A percentile compares a stretch with the other conserved stretches of the same genome.
Evolutionary conservation across 768 basidiomycete genomes (phyloP).

Genomic region (Macrolepiota dolichaula): DNA sequence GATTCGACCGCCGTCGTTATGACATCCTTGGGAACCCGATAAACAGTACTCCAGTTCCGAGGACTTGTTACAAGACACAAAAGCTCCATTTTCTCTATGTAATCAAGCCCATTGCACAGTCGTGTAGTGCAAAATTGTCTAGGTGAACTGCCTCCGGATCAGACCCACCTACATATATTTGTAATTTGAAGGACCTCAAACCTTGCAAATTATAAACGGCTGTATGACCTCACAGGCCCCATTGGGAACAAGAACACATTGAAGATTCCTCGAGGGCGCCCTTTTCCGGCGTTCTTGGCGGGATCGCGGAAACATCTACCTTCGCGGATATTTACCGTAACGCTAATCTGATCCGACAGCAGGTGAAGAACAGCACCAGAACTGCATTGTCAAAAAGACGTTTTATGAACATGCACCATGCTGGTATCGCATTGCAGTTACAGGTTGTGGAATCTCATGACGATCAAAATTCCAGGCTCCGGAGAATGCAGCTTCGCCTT

Average conservation of each 20-base stretch:
- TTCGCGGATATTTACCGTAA: constrained; percentile 8
- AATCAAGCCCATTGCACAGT: neutral
- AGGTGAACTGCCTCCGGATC: constrained; percentile 1
- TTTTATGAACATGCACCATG: constrained; percentile 7
- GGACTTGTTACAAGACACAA: neutral
- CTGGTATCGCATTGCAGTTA: constrained; percentile 11
- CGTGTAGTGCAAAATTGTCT: neutral
- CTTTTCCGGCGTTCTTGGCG: neutral
- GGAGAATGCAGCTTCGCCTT: constrained; percentile 12
- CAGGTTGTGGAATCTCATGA: constrained; percentile 9
- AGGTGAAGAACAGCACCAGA: neutral
- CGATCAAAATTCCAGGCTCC: constrained; percentile 12
- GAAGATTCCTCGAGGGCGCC: neutral
- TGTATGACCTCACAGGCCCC: constrained; percentile 2
- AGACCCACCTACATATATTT: neutral
- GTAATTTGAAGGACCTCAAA: neutral
- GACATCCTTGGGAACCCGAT: neutral
- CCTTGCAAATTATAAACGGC: neutral
- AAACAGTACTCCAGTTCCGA: neutral
- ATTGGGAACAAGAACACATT: neutral
- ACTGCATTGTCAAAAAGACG: neutral
- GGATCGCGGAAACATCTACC: constrained; percentile 7
- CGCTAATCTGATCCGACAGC: constrained; percentile 5
- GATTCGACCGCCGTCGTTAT: neutral
- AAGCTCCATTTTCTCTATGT: neutral